phyloP scores from a whole-genome alignment of 495 filamentous ascomycete genomes.

The Neurospora africana region DNA sequence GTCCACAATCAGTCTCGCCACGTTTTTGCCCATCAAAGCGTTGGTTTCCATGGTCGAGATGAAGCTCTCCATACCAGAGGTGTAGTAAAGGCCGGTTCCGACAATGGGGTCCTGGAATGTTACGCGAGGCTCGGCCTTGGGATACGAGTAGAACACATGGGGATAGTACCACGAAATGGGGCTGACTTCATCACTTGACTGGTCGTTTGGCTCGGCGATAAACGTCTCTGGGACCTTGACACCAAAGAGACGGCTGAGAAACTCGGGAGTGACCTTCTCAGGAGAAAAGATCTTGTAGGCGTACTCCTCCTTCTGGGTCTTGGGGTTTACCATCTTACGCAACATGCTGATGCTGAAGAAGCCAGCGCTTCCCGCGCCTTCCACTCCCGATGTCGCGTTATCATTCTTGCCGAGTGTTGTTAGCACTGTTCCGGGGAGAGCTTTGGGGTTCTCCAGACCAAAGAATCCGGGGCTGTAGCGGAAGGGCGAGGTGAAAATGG shows the following conservation, averaged over 20 bases:
- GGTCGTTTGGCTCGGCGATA: conserved; percentile 1
- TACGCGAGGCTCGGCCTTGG: conserved; percentile 66
- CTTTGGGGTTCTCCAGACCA: conserved; percentile 40
- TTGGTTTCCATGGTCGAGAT: conserved; percentile 98
- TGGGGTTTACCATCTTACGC: conserved; percentile 48
- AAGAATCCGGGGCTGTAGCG: conserved; percentile 59
- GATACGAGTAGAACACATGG: conserved; percentile 69
- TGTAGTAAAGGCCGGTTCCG: conserved; percentile 69
- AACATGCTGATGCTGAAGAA: conserved; percentile 88
- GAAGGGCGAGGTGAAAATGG: conserved; percentile 70
- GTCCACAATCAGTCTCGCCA: conserved; percentile 67
- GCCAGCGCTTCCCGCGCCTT: conserved; percentile 54
- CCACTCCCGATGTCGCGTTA: conserved; percentile 31
- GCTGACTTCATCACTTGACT: conserved; percentile 9
- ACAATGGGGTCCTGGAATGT: conserved; percentile 79
- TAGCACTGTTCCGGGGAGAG: conserved; percentile 61
- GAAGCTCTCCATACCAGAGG: conserved; percentile 86
- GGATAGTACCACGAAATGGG: conserved; percentile 71
- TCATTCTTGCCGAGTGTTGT: conserved; percentile 66
- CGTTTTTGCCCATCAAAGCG: conserved; percentile 89
- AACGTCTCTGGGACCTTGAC: conserved; percentile 30
- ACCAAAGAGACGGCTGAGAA: conserved; percentile 45
- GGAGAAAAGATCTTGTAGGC: conserved; percentile 97
- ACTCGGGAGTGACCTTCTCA: conserved; percentile 47
- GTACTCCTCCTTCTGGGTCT: conserved; percentile 50